phyloP scores from a whole-genome alignment of 345 rosid genomes.

The Passiflora organensis region DNA sequence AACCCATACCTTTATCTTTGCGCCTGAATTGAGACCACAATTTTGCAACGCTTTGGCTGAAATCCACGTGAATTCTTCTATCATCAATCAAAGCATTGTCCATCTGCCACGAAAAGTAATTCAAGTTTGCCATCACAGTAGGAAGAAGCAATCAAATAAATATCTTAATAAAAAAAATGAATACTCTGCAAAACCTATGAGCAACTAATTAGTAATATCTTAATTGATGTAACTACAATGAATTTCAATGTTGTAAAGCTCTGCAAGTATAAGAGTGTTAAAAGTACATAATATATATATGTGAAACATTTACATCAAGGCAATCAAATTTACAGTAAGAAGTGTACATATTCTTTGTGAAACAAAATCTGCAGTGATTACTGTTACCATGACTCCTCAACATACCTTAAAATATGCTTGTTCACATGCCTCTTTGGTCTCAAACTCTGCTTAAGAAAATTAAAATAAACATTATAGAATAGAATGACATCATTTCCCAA shows the following conservation, averaged over 20 bases:
- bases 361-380: background rate
- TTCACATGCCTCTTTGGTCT: conserved; percentile 66
- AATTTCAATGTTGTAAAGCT: background rate
- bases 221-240: too few species aligned
- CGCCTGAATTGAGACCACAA: conserved; percentile 76
- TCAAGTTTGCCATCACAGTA: background rate
- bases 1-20: conserved; percentile 50
- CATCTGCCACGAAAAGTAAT: conserved; percentile 50
- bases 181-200: too few species aligned
- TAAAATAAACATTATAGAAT: background rate
- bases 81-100: conserved; percentile 97
- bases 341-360: background rate
- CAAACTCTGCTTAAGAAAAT: conserved; percentile 57
- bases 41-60: conserved; percentile 93
- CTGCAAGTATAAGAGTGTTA: background rate
- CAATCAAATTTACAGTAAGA: conserved; percentile 2
- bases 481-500: background rate
- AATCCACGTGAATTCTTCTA: conserved; percentile 94
- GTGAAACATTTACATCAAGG: background rate
- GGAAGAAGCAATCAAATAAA: background rate
- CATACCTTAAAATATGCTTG: conserved; percentile 84
- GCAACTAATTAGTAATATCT: too few species aligned
- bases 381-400: background rate
- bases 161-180: too few species aligned
- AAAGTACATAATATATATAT: background rate